Base-by-base conservation (phyloP, 2,329 filamentous ascomycete genomes). In the Gaeumannomyces tritici region DNA sequence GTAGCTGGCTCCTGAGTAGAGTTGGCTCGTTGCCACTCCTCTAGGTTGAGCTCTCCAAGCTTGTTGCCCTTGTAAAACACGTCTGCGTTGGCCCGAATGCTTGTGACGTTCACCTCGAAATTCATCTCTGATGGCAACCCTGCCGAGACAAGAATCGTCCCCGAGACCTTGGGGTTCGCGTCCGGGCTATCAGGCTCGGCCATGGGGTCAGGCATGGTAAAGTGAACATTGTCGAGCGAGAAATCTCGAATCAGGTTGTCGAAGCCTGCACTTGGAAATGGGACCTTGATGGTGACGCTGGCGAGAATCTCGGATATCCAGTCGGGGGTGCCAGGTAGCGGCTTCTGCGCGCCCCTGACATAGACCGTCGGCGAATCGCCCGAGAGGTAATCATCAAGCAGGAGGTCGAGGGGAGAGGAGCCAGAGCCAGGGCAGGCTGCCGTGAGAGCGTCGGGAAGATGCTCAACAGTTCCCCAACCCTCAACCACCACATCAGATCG, bases 221-320 rank as follows among this genome's bases (percentile, higher is more conserved):
- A 96, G 69, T 96, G 86, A 55, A 96, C 91, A 70, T 97, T 84
- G 2, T 87, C 85, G 66, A 98, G 78, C 27, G 91, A 89, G 71
- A 98, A 97, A 68, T 95, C 93, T 67, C 88, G 89, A 71, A 99
- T 89, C 21, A 96, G 77, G 66, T 89, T 87, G 66, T 92, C 91
- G 69, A 97, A 88, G 0, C 87, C 87, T 63, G 87, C 85, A 6
- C 91, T 91, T 0, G 91, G 90, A 65, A 98, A 89, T 7, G 91
- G 89, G 8, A 98, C 79, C 3, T 93, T 92, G 0, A 98, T 81
- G 0, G 88, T 93, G 61, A 98, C 84, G 67, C 89, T 91, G 57
- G 87, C 86, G 51, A 98, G 78, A 27, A 99, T 81, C 61, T 93
- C 86, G 18, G 84, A 83, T 59, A 97, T 83, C 95, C 95, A 99